These are phyloP conservation scores for Stemphylium vesicarium DNA, from an alignment of 2,329 filamentous ascomycete genomes.

Conservation along the genomic window DNA sequence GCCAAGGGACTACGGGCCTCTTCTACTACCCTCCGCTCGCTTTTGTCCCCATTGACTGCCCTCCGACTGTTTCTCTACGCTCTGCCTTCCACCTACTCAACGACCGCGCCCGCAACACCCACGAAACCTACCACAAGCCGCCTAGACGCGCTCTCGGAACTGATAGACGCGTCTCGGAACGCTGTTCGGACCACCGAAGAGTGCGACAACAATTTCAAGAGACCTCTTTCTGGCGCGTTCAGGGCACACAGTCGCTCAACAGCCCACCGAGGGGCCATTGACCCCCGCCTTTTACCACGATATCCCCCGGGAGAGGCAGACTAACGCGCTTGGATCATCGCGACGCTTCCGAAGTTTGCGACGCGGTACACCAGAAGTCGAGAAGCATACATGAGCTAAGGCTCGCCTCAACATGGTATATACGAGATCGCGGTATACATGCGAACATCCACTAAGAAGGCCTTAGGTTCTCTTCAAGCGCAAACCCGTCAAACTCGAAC, in stretches of 20 bases:
- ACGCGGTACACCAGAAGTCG: conserved; percentile 30
- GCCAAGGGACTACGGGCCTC: conserved; percentile 28
- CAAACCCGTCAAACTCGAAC: conserved; percentile 86
- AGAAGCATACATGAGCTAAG: conserved; percentile 40
- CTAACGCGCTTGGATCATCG: conserved; percentile 25
- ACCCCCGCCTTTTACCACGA: not conserved
- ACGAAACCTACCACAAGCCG: conserved; percentile 35
- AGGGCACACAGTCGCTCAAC: conserved; percentile 17
- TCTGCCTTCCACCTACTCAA: conserved; percentile 35
- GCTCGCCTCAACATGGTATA: conserved; percentile 42
- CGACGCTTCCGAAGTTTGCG: conserved; percentile 37
- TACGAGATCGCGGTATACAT: conserved; percentile 15
- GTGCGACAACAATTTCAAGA: conserved; percentile 41
- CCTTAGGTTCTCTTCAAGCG: conserved; percentile 90
- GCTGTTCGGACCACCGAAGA: conserved; percentile 36
- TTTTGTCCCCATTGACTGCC: conserved; percentile 42
- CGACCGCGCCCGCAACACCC: conserved; percentile 35
- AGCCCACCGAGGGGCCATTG: conserved; percentile 20
- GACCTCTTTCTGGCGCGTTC: conserved; percentile 27
- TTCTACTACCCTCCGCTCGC: conserved; percentile 37
- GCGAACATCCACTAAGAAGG: conserved; percentile 23
- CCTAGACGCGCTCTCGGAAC: conserved; percentile 54
- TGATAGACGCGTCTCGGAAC: conserved; percentile 48
- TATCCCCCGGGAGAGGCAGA: not conserved
- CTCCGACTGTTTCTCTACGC: conserved; percentile 43